Evolutionary conservation across 108 stramenopile species (phyloP), one percentile per base, ranked within the genome.

Genomic region (Pseudonitzschia pungens): DNA sequence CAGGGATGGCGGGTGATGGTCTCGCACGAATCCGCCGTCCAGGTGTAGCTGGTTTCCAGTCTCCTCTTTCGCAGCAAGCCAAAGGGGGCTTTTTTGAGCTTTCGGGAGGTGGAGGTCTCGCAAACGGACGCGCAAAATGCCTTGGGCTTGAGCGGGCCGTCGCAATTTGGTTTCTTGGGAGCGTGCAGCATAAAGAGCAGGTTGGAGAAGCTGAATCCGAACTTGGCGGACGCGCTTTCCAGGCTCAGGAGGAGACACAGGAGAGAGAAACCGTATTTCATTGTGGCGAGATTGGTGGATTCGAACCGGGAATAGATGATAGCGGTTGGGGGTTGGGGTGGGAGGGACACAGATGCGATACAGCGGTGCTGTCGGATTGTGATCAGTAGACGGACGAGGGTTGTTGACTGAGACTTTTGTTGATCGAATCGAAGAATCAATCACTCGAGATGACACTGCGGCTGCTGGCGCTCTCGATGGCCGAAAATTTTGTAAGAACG

Each of bases 131-230:
- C 60, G 33, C 60, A 62, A 33, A 62, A 62, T 3, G 27, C 20
- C 0, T 62, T 0, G 29, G 32, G 32, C 12, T n/a, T 58, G 16
- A 41, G 33, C 11, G 60, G 60, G 3, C 60, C 60, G 31, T 40
- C n/a, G 8, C 36, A 22, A 18, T 40, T 40, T 2, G 60, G 32
- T 20, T 4, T 1, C 18, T 40, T 0, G 32, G 0, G 12, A n/a
- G n/a, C 32, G 29, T 62, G n/a, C 60, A 62, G 29, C 60, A 33
- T 21, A 18, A 62, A 62, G 33, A 62, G 15, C 36, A 62, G 29
- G 36, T 62, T 62, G 20, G 33, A 18, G 20, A 62, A 62, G 36
- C 32, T 62, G 20, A 41, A 62, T 11, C 32, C 33, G 20, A 62
- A 40, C 9, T 8, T 40, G 14, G 33, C 32, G 14, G 60, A 15